phyloP scores from a whole-genome alignment of 2,329 filamentous ascomycete genomes.

The Remersonia thermophila region DNA sequence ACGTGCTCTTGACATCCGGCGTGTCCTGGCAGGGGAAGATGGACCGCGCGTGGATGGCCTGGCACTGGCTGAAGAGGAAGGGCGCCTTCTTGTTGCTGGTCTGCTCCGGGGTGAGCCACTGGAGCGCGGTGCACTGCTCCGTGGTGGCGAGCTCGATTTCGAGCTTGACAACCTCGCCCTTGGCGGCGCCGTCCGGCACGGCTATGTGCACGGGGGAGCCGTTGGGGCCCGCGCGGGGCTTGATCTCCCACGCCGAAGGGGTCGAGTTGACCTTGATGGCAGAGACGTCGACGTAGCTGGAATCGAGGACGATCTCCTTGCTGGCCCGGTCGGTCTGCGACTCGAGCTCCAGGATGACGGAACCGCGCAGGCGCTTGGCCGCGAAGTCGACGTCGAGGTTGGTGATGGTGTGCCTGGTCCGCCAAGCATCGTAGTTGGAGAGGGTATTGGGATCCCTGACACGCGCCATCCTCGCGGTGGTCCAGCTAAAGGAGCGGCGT shows the following conservation, averaged over 20 bases:
- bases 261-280: slow-evolving; percentile 57
- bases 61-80: slow-evolving; percentile 97
- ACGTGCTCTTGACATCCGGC: slow-evolving; percentile 92
- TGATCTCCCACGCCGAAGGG: slow-evolving; percentile 55
- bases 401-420: slow-evolving; percentile 70
- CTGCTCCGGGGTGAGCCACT: slow-evolving; percentile 89
- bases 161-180: slow-evolving; percentile 40
- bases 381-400: slow-evolving; percentile 77
- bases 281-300: slow-evolving; percentile 66
- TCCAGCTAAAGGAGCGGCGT: slow-evolving; percentile 14
- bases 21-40: slow-evolving; percentile 97
- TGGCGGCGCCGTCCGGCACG: slow-evolving; percentile 41
- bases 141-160: slow-evolving; percentile 70
- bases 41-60: slow-evolving; percentile 88
- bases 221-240: slow-evolving; percentile 59
- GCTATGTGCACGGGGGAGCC: slow-evolving; percentile 57
- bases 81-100: slow-evolving; percentile 92
- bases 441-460: slow-evolving; percentile 76
- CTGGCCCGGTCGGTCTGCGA: slow-evolving; percentile 62
- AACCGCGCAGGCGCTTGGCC: slow-evolving; percentile 62
- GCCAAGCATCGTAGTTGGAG: slow-evolving; percentile 83
- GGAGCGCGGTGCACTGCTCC: slow-evolving; percentile 75
- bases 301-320: slow-evolving; percentile 74
- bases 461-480: slow-evolving; percentile 18
- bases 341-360: slow-evolving; percentile 63